These are phyloP conservation scores for Candida anutae DNA, from an alignment of 1,139 yeast genomes.

Conservation along the genomic window DNA sequence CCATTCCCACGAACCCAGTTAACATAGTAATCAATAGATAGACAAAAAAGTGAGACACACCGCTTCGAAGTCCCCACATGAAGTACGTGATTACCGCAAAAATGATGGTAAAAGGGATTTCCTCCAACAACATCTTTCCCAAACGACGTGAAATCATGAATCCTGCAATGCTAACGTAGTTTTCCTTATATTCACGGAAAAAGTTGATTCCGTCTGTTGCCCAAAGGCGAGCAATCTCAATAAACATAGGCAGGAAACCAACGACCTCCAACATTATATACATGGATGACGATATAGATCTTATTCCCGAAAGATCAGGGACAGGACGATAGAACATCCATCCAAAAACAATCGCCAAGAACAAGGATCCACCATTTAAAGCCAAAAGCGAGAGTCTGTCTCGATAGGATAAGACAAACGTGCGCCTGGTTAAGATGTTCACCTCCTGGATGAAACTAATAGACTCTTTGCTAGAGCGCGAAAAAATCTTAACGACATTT, in stretches of 20 bases:
- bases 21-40: slow-evolving; percentile 12
- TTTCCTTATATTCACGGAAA: slow-evolving; percentile 15
- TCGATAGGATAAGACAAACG: slow-evolving; percentile 11
- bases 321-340: slow-evolving; percentile 16
- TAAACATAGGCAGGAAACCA: slow-evolving; percentile 18
- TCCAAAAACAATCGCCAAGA: slow-evolving; percentile 13
- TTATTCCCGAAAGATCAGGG: slow-evolving; percentile 13
- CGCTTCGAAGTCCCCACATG: slow-evolving; percentile 18
- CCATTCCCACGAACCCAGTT: slow-evolving; percentile 14
- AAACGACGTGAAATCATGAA: slow-evolving; percentile 15
- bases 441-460: slow-evolving; percentile 14
- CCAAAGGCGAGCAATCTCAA: slow-evolving; percentile 18
- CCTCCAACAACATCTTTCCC: slow-evolving; percentile 15
- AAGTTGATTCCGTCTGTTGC: slow-evolving; percentile 14
- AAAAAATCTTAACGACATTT: slow-evolving; percentile 6
- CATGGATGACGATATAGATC: slow-evolving; percentile 13
- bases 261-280: slow-evolving; percentile 16
- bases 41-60: slow-evolving; percentile 12
- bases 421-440: slow-evolving; percentile 11
- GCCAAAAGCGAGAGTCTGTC: slow-evolving; percentile 12
- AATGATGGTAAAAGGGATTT: slow-evolving; percentile 13
- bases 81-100: slow-evolving; percentile 15
- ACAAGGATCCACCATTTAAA: slow-evolving; percentile 12
- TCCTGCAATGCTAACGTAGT: slow-evolving; percentile 14
- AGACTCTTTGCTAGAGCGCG: slow-evolving; percentile 6